Conservation (phyloP, 345 rosid species). For the Hibiscus trionum region DNA sequence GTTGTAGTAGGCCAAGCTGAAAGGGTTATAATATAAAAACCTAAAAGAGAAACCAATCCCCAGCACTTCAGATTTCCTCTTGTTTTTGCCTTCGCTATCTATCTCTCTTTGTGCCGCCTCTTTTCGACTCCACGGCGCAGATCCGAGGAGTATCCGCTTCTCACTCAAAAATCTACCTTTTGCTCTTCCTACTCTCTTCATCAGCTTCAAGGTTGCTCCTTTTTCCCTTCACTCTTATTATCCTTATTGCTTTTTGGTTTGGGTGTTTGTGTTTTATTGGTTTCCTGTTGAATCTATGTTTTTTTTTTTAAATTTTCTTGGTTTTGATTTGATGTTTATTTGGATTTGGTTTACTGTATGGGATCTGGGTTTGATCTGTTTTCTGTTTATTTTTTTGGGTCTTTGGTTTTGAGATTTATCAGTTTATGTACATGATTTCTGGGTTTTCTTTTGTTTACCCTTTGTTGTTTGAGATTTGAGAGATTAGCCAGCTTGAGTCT, state of each 20-base stretch:
- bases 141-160: not conserved
- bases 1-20: not conserved
- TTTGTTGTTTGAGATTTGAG: not conserved
- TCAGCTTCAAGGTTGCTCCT: not conserved
- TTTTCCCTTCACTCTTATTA: not conserved
- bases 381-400: not conserved
- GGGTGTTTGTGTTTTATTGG: not conserved
- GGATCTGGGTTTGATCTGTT: conserved; percentile 29
- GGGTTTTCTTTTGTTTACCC: not conserved
- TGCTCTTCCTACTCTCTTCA: not conserved
- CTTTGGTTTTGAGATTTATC: conserved; percentile 2
- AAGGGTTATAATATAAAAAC: not conserved
- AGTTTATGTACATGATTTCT: not conserved
- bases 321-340: not conserved
- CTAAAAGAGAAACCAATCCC: not conserved
- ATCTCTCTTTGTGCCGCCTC: not conserved
- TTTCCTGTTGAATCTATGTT: not conserved
- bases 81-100: not conserved
- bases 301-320: not conserved
- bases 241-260: not conserved
- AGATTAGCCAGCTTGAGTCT: not conserved
- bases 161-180: not conserved
- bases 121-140: not conserved
- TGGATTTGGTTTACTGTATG: not conserved
- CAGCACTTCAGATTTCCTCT: not conserved